Evolutionary conservation across 768 basidiomycete genomes (phyloP).

Genomic region (Trametes maxima): DNA sequence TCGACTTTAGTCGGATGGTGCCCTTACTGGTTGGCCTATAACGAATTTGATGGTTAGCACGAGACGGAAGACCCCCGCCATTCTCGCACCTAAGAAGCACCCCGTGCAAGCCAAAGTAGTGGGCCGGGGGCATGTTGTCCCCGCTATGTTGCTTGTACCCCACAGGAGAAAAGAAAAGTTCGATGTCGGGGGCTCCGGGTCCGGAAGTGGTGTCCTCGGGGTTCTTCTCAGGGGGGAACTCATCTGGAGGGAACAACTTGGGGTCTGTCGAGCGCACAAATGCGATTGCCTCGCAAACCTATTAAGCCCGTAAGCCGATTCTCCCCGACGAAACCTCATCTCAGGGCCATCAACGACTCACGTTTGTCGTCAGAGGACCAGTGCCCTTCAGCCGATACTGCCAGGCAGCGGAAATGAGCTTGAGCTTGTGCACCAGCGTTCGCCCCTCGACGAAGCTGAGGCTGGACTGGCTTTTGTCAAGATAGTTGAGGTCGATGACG

Average conservation of each 20-base stretch:
- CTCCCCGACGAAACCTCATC: background rate
- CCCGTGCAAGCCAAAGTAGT: slow-evolving; percentile 31
- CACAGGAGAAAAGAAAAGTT: slow-evolving; percentile 34
- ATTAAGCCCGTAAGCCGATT: background rate
- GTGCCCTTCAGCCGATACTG: slow-evolving; percentile 48
- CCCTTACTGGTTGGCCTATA: slow-evolving; percentile 49
- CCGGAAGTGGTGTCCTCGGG: slow-evolving; percentile 37
- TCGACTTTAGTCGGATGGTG: slow-evolving; percentile 42
- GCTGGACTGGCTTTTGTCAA: slow-evolving; percentile 50
- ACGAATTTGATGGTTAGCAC: background rate
- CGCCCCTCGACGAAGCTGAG: slow-evolving; percentile 39
- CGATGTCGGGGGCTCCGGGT: slow-evolving; percentile 38
- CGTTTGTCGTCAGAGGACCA: slow-evolving; percentile 59
- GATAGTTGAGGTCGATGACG: slow-evolving; percentile 52
- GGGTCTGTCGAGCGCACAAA: slow-evolving; percentile 56
- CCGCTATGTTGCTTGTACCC: slow-evolving; percentile 26
- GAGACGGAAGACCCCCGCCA: background rate
- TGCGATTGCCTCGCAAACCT: slow-evolving; percentile 51
- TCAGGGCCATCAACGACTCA: slow-evolving; percentile 31
- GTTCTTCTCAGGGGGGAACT: slow-evolving; percentile 16
- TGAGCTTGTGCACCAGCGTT: slow-evolving; percentile 12
- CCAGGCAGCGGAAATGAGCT: slow-evolving; percentile 30
- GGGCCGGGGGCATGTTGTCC: slow-evolving; percentile 10
- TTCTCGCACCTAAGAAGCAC: slow-evolving; percentile 33
- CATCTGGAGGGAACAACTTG: slow-evolving; percentile 41